Conservation (phyloP, 208 protist species). For the Acanthamoeba rhysodes region DNA sequence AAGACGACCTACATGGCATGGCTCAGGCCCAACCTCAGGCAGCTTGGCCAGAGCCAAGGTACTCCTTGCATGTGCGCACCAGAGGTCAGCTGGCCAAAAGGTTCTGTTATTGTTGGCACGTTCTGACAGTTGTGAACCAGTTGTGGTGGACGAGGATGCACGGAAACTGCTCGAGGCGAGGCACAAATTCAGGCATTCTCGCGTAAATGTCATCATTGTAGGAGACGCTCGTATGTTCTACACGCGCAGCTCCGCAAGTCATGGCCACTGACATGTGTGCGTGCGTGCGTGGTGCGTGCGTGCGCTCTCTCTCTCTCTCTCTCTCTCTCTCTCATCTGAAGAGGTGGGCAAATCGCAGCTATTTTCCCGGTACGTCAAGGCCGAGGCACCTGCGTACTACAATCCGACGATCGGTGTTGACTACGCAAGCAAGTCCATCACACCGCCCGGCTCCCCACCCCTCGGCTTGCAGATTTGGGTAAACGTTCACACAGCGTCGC, state of each 20-base stretch:
- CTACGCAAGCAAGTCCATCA: neutral
- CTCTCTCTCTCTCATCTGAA: neutral
- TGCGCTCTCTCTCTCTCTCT: neutral
- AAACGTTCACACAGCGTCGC: neutral
- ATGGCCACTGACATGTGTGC: too few species aligned
- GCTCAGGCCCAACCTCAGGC: neutral
- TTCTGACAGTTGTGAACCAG: too few species aligned
- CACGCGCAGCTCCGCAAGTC: too few species aligned
- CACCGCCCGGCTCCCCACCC: neutral
- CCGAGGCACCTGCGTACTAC: neutral
- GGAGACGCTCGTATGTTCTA: too few species aligned
- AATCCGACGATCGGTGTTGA: neutral
- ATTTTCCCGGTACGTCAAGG: neutral
- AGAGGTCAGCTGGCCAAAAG: too few species aligned
- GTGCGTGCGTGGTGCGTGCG: too few species aligned
- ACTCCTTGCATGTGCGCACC: too few species aligned
- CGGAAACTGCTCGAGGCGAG: too few species aligned
- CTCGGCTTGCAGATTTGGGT: neutral
- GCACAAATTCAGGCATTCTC: too few species aligned
- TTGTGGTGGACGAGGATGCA: too few species aligned
- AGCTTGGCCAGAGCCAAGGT: neutral
- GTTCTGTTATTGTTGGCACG: too few species aligned
- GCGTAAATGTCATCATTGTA: too few species aligned
- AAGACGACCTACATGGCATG: neutral
- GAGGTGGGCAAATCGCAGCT: neutral